These are phyloP conservation scores for Penicillium arizonense DNA, from an alignment of 495 filamentous ascomycete species.

Conservation along the genomic window DNA sequence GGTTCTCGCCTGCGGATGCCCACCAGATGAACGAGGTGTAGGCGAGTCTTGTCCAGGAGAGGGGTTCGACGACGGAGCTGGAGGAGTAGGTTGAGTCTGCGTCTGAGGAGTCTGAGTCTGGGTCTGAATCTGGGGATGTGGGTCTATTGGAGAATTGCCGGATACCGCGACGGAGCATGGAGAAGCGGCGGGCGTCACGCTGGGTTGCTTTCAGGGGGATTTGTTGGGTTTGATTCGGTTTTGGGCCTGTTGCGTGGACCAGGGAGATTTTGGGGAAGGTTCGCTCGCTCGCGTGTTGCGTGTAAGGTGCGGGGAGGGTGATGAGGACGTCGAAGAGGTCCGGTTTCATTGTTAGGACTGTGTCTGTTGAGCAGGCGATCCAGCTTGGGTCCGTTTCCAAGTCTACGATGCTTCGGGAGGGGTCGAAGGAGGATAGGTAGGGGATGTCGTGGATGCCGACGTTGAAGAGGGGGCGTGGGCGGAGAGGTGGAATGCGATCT, in stretches of 20 bases:
- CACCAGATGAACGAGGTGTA: constrained; percentile 97
- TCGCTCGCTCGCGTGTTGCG: constrained; percentile 53
- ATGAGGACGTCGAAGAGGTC: constrained; percentile 86
- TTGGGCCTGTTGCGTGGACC: constrained; percentile 22
- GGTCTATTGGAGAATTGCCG: constrained; percentile 44
- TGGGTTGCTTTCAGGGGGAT: constrained; percentile 77
- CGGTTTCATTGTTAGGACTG: constrained; percentile 79
- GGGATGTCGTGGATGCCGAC: constrained; percentile 92
- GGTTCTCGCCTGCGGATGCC: constrained; percentile 90
- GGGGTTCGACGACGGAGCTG: constrained; percentile 64
- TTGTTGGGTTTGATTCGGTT: constrained; percentile 26
- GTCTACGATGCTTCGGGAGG: constrained; percentile 14
- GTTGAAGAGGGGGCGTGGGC: constrained; percentile 83
- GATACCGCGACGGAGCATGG: constrained; percentile 66
- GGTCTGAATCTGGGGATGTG: constrained; percentile 16
- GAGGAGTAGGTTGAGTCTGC: constrained; percentile 47
- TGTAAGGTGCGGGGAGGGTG: constrained; percentile 67
- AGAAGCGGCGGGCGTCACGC: constrained; percentile 80
- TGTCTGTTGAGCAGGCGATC: constrained; percentile 95
- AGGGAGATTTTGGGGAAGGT: constrained; percentile 69
- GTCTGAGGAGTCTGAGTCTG: constrained; percentile 33
- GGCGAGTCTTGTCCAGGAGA: constrained; percentile 85
- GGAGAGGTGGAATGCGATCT: constrained; percentile 46
- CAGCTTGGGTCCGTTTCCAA: constrained; percentile 64
- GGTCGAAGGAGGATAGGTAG: constrained; percentile 53